A percentile compares a stretch with the other conserved stretches of the same genome.
Conservation (phyloP, 2,329 filamentous ascomycete genomes). For the Periconia sp. region DNA sequence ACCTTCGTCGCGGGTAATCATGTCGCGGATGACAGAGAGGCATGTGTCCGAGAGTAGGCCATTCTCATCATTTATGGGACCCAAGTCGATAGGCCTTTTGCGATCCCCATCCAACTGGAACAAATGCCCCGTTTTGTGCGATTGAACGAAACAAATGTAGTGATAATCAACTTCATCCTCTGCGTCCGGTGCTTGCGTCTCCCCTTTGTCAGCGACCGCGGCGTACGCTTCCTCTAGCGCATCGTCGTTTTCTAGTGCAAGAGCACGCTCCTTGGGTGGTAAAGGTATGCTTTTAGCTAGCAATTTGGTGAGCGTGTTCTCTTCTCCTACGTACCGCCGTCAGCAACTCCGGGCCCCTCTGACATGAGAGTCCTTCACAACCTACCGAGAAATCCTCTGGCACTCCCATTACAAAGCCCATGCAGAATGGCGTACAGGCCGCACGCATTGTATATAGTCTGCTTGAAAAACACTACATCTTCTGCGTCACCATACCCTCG, state of each 20-base stretch:
- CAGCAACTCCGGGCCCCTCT: neutral
- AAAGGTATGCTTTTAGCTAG: slow-evolving; percentile 11
- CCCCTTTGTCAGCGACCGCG: slow-evolving; percentile 26
- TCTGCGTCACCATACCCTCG: slow-evolving; percentile 63
- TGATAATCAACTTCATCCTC: slow-evolving; percentile 40
- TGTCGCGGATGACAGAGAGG: slow-evolving; percentile 21
- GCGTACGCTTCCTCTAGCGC: slow-evolving; percentile 30
- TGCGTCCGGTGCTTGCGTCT: slow-evolving; percentile 28
- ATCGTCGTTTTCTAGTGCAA: slow-evolving; percentile 22
- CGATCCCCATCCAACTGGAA: slow-evolving; percentile 36
- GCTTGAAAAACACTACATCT: slow-evolving; percentile 84
- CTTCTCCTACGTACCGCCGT: slow-evolving; percentile 4
- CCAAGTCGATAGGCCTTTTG: slow-evolving; percentile 35
- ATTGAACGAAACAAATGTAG: slow-evolving; percentile 37
- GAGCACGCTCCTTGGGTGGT: slow-evolving; percentile 12
- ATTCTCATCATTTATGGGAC: slow-evolving; percentile 20
- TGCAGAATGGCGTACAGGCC: slow-evolving; percentile 88
- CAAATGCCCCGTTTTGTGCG: slow-evolving; percentile 22
- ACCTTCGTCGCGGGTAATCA: slow-evolving; percentile 18
- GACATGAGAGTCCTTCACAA: slow-evolving; percentile 4
- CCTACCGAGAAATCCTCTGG: slow-evolving; percentile 60
- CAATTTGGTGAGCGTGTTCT: slow-evolving; percentile 17
- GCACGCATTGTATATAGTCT: slow-evolving; percentile 93
- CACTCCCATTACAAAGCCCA: slow-evolving; percentile 75
- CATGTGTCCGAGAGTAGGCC: slow-evolving; percentile 19